A percentile compares a stretch with the other conserved stretches of the same genome.
Evolutionary conservation across 495 filamentous ascomycete genomes (phyloP).

Genomic region (Hyphodiscus hymeniophilus): DNA sequence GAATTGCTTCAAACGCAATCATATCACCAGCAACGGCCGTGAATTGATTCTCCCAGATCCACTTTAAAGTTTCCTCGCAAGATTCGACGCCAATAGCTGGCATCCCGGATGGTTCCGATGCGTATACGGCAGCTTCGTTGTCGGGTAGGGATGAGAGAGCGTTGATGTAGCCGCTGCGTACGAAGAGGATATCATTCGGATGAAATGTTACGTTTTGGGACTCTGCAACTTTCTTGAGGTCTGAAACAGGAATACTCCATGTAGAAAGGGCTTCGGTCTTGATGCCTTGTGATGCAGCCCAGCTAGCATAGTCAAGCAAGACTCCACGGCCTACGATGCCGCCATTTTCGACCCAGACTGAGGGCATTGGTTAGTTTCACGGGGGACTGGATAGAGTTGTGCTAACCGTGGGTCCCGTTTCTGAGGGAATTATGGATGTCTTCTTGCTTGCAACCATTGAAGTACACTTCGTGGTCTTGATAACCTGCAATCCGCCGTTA

Average conservation of each 20-base stretch:
- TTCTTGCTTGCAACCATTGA: slow-evolving; percentile 50
- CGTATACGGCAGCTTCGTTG: slow-evolving; percentile 32
- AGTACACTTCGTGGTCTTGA: slow-evolving; percentile 45
- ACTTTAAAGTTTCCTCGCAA: slow-evolving; percentile 46
- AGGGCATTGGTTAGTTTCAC: no score
- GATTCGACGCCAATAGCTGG: slow-evolving; percentile 50
- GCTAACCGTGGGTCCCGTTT: no score
- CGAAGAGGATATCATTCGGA: slow-evolving; percentile 44
- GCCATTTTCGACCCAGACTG: background rate
- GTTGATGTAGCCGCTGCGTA: no score
- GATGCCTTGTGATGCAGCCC: slow-evolving; percentile 39
- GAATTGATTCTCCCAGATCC: slow-evolving; percentile 56
- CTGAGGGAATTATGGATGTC: slow-evolving; percentile 44
- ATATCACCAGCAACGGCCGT: slow-evolving; percentile 44
- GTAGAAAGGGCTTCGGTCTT: slow-evolving; percentile 41
- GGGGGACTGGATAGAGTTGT: no score
- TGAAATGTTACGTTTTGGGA: slow-evolving; percentile 41
- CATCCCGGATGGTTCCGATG: slow-evolving; percentile 34
- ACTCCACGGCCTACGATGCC: slow-evolving; percentile 42
- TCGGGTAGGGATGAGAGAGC: slow-evolving; percentile 35
- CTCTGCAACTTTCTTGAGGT: slow-evolving; percentile 44
- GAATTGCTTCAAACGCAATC: slow-evolving; percentile 42
- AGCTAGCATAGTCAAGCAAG: slow-evolving; percentile 38
- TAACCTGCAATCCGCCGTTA: no score
- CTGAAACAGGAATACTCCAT: slow-evolving; percentile 43